These are phyloP conservation scores for Sarocladium oryzae DNA, from an alignment of 2,329 filamentous ascomycete species.

Conservation along the genomic window DNA sequence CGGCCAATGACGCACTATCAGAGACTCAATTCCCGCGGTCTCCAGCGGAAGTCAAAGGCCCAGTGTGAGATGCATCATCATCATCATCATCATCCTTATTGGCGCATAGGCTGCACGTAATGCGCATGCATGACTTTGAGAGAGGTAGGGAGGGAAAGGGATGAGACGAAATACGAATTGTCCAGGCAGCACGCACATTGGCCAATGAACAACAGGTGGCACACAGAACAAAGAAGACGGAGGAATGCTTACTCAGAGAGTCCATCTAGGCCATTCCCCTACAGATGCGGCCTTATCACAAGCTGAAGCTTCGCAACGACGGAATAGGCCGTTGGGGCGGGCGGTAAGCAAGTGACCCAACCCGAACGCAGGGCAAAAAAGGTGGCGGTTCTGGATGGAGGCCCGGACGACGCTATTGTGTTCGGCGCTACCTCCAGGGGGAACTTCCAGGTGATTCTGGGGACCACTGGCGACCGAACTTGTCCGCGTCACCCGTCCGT, in stretches of 20 bases:
- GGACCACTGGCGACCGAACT: background rate
- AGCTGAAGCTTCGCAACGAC: slow-evolving; percentile 8
- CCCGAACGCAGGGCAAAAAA: no score
- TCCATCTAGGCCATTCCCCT: slow-evolving; percentile 16
- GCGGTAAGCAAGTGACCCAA: background rate
- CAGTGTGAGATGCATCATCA: background rate
- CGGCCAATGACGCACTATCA: no score
- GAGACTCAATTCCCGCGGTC: background rate
- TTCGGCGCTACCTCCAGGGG: no score
- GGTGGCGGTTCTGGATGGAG: background rate
- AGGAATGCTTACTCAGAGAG: slow-evolving; percentile 23
- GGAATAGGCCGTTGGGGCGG: background rate
- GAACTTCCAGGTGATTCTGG: no score
- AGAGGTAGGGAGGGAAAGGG: background rate
- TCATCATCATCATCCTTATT: background rate
- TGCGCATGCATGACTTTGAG: no score
- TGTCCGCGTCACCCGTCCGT: no score
- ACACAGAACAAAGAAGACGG: slow-evolving; percentile 5
- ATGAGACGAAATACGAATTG: background rate
- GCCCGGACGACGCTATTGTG: slow-evolving; percentile 3
- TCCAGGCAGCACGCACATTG: background rate
- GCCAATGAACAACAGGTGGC: background rate
- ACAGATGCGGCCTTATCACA: slow-evolving; percentile 9
- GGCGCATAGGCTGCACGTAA: background rate
- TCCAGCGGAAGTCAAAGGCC: background rate